Evolutionary conservation across 768 basidiomycete species (phyloP).

Genomic region (Lentinula detonsa): DNA sequence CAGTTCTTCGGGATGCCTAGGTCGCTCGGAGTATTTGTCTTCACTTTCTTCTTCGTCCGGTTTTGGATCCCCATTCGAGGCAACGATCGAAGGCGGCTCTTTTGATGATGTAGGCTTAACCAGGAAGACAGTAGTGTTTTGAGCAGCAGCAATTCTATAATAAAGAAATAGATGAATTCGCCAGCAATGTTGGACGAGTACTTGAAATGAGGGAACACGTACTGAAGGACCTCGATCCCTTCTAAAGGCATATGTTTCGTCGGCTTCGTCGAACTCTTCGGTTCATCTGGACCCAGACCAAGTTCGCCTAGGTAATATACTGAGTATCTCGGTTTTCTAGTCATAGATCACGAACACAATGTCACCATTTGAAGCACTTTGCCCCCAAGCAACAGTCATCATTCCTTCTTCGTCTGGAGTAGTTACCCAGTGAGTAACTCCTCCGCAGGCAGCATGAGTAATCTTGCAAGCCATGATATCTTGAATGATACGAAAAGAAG

Average conservation of each 20-base stretch:
- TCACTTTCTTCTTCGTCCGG: slow-evolving; percentile 18
- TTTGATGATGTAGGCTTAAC: slow-evolving; percentile 42
- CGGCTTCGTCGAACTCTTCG: slow-evolving; percentile 85
- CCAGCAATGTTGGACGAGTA: neutral
- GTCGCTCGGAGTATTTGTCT: slow-evolving; percentile 70
- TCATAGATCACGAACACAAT: neutral
- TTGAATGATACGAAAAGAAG: slow-evolving; percentile 79
- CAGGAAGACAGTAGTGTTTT: slow-evolving; percentile 82
- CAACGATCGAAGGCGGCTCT: neutral
- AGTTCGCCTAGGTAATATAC: slow-evolving; percentile 52
- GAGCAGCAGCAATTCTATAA: slow-evolving; percentile 72
- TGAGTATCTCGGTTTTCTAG: neutral
- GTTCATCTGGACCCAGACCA: slow-evolving; percentile 71
- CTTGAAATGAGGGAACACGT: slow-evolving; percentile 13
- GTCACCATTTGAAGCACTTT: slow-evolving; percentile 78
- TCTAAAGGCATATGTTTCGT: slow-evolving; percentile 60
- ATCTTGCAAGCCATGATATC: slow-evolving; percentile 88
- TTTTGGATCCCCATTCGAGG: neutral
- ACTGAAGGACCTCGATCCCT: slow-evolving; percentile 82
- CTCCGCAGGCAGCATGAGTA: slow-evolving; percentile 63
- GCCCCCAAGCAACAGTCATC: slow-evolving; percentile 85
- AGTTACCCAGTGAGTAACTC: slow-evolving; percentile 83
- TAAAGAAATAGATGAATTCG: neutral
- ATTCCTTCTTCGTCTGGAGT: slow-evolving; percentile 69
- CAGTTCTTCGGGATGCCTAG: slow-evolving; percentile 74